Percentiles rank a stretch among this genome's conserved stretches.
phyloP scores from a whole-genome alignment of 2,329 filamentous ascomycete genomes.

The Pezicula rhizophila region DNA sequence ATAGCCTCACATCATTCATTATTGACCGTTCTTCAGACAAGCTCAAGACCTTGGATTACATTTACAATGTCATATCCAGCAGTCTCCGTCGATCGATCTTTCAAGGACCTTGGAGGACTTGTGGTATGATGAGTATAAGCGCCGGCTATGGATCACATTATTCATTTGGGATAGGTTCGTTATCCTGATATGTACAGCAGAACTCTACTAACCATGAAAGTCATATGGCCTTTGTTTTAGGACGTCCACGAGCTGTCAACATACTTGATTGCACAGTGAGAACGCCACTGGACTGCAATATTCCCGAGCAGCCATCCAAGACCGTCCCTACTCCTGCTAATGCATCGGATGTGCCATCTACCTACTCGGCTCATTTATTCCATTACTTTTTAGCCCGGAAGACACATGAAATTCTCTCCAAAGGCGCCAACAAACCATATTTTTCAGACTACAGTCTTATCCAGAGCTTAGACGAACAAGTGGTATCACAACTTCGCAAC shows the following conservation, averaged over 20 bases:
- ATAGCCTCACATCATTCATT: not conserved
- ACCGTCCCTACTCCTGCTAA: not conserved
- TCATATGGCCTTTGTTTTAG: not conserved
- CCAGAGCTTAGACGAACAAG: not conserved
- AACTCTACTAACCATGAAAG: not conserved
- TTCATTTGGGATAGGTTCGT: not conserved
- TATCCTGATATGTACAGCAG: not conserved
- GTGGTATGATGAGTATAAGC: constrained; percentile 1
- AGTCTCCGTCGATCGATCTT: not conserved
- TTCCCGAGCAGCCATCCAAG: not conserved
- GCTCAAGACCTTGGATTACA: not conserved
- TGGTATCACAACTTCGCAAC: not conserved
- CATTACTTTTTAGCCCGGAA: constrained; percentile 1
- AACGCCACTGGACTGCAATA: not conserved
- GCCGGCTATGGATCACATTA: not conserved
- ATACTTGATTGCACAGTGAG: not conserved
- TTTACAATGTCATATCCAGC: not conserved
- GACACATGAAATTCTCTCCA: constrained; percentile 1
- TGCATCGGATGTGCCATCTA: not conserved
- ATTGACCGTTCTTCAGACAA: not conserved
- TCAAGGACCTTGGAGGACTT: not conserved
- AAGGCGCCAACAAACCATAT: not conserved
- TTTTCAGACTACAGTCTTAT: not conserved
- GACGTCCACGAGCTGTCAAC: not conserved
- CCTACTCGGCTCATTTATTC: not conserved